Percentiles rank a stretch among this genome's conserved stretches.
phyloP scores from a whole-genome alignment of 2,329 filamentous ascomycete genomes.

The Anisogramma anomala region DNA sequence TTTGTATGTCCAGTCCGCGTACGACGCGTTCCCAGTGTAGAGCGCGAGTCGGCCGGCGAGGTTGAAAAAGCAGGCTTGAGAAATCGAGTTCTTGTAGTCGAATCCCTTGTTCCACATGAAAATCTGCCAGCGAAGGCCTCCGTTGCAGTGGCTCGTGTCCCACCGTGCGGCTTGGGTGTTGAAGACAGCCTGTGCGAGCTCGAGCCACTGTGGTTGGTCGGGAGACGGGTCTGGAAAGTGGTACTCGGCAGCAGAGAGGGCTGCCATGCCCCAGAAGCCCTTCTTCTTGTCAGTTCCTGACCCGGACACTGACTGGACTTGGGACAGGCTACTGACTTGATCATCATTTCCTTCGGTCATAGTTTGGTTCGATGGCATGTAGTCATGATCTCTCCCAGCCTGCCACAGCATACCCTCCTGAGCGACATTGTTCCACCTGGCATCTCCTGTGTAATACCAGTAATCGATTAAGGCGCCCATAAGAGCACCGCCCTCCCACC shows the following conservation, averaged over 20 bases:
- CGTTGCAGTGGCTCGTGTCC: constrained; percentile 54
- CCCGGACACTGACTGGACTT: too few species aligned
- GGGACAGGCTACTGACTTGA: constrained; percentile 26
- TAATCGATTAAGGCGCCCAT: constrained; percentile 65
- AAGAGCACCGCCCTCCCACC: constrained; percentile 68
- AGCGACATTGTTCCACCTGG: constrained; percentile 56
- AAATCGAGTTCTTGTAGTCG: constrained; percentile 36
- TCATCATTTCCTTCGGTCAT: constrained; percentile 59
- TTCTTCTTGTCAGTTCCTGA: background rate
- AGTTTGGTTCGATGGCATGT: constrained; percentile 61
- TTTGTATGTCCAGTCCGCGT: constrained; percentile 60
- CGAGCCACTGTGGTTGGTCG: constrained; percentile 49
- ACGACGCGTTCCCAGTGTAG: constrained; percentile 66
- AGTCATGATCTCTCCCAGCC: constrained; percentile 57
- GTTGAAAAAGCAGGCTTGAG: constrained; percentile 39
- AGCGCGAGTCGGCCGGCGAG: constrained; percentile 50
- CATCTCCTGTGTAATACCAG: constrained; percentile 71
- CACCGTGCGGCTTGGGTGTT: constrained; percentile 62
- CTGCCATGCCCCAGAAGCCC: constrained; percentile 57
- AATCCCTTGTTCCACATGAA: constrained; percentile 68
- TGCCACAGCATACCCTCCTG: constrained; percentile 61
- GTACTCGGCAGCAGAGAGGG: constrained; percentile 56
- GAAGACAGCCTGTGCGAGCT: constrained; percentile 64
- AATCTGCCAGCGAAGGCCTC: constrained; percentile 71
- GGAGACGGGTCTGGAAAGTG: constrained; percentile 47